Percentiles rank a stretch among this genome's conserved stretches.
Evolutionary conservation across 2,329 filamentous ascomycete genomes (phyloP).

Genomic region (Leptographium lundbergii): DNA sequence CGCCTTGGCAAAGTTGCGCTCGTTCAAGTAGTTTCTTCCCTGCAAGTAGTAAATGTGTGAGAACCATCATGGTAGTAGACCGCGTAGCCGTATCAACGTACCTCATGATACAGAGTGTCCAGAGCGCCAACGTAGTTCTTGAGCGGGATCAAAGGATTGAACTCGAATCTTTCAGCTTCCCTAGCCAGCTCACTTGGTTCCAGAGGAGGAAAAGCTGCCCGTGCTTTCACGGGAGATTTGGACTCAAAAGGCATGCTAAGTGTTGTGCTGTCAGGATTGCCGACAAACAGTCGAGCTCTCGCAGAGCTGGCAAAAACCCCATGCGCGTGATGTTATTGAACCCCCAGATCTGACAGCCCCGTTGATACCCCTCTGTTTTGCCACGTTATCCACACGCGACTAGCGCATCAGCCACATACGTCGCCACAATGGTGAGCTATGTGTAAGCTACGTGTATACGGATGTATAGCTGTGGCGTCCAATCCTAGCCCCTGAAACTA

Average conservation of each 20-base stretch:
- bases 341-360: neutral
- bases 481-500: neutral
- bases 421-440: neutral
- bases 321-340: neutral
- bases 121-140: slow-evolving; percentile 75
- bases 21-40: slow-evolving; percentile 73
- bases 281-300: neutral
- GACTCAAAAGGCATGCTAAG: neutral
- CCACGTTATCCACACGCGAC: neutral
- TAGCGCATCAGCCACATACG: neutral
- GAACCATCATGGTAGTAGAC: neutral
- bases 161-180: slow-evolving; percentile 69
- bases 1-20: slow-evolving; percentile 76
- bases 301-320: neutral
- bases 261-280: neutral
- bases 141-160: slow-evolving; percentile 63
- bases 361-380: neutral
- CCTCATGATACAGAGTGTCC: slow-evolving; percentile 68
- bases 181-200: slow-evolving; percentile 66
- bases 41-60: slow-evolving; percentile 22
- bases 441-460: too few species aligned
- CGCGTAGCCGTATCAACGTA: slow-evolving; percentile 20
- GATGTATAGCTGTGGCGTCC: neutral
- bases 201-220: slow-evolving; percentile 36
- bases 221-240: neutral